Evolutionary conservation across 2,329 filamentous ascomycete species (phyloP), one percentile per base, ranked within the genome.

Genomic region (Colletotrichum sp.): DNA sequence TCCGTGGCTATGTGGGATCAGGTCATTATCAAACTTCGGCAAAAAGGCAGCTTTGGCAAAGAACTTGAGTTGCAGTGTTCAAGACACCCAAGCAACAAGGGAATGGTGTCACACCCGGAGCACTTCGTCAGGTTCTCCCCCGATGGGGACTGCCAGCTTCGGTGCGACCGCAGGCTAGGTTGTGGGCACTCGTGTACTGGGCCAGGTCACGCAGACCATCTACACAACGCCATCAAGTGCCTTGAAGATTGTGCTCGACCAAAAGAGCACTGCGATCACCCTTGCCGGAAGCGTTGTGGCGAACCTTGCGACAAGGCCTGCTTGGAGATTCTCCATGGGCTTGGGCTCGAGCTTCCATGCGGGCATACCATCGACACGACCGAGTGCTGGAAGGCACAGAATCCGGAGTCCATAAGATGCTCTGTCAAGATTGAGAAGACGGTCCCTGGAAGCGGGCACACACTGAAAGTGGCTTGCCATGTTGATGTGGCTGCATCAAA

Each of bases 1-100:
- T 78, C 0, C 81, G 86, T 94, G 0, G 79, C 81, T 0, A 94
- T 94, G 92, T 95, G 93, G 93, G 77, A 80, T 0, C 77, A 89
- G 0, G 90, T 94, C 0, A 80, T 92, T 11, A 72, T 82, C 0
- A 88, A 92, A 27, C 81, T 95, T 0, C 73, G 82, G 11, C 76
- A 76, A 0, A 78, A 81, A 0, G 83, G 82, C 4, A 88, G 87
- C 43, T 77, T 93, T 5, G 91, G 91, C 0, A 76, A 77, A 0
- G 71, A 76, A 0, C 80, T 94, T 2, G 85, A 87, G 21, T 84
- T 94, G 0, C 84, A 86, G 66, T 94, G 93, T 70, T 87, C 90
- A 6, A 88, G 92, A 1, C 93, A 95, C 77, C 85, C 84, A 1
- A 83, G 90, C 0, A 87, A 82, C 0, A 77, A 81, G 0, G 88